Base-by-base conservation (phyloP, 495 filamentous ascomycete species). In the Trichocladium antarcticum region DNA sequence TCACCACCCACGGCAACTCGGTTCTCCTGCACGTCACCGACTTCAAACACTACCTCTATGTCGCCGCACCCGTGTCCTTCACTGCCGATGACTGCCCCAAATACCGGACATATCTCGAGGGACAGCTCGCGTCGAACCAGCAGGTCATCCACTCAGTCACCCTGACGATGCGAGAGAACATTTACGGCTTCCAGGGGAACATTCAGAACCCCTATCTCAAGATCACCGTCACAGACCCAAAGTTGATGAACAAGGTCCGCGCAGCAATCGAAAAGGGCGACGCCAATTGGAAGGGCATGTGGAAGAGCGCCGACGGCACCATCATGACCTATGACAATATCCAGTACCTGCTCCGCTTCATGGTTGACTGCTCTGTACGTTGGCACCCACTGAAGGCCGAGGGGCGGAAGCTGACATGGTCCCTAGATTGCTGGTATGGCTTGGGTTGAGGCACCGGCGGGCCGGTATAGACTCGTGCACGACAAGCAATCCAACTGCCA, bases 31-130 rank as follows among this genome's bases (percentile, higher is more conserved):
- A 99, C 65, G 88, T 99, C 48, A 95, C 85, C 6, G 87, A 86
- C 61, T 99, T 99, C 65, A 80, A 85, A 50, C 92, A 97, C 64
- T 99, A 99, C 58, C 78, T 99, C 42, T 99, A 95, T 58, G 81
- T 97, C 39, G 82, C 87, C 8, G 92, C 92, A 1, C 92, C 92
- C 0, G 70, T 89, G 5, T 75, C 74, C 17, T 99, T 99, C 67
- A 74, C 74, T 11, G 77, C 78, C 48, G 70, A 76, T 6, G 85
- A 96, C 60, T 88, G 87, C 62, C 74, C 82, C 2, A 70, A 75
- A 1, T 99, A 83, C 71, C 79, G 78, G 60, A 61, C 70, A 2
- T 95, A 79, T 57, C 76, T 99, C 14, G 89, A 99, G 50, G 68
- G 69, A 1, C 79, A 84, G 57, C 52, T 95, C 11, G 81, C 73